Conservation (phyloP, 2,329 filamentous ascomycete genomes). For the Xylaria sp. region DNA sequence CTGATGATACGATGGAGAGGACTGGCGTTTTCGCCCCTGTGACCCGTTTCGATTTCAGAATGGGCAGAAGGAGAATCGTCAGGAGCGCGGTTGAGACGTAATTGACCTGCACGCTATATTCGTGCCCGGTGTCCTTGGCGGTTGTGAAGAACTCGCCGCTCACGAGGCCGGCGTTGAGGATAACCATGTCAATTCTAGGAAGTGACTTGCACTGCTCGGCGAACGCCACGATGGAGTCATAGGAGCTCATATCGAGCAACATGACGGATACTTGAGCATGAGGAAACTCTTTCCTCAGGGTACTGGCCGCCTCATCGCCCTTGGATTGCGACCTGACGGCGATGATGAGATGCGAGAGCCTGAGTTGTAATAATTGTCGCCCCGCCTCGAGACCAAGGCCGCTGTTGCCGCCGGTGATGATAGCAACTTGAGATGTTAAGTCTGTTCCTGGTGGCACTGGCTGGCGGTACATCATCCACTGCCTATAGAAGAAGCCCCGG, state of each 20-base stretch:
- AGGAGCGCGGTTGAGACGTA: slow-evolving; percentile 52
- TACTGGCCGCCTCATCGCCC: slow-evolving; percentile 53
- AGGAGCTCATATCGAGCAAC: slow-evolving; percentile 57
- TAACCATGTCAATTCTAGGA: slow-evolving; percentile 55
- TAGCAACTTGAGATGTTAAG: slow-evolving; percentile 53
- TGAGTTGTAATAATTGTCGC: slow-evolving; percentile 53
- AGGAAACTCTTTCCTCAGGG: slow-evolving; percentile 48
- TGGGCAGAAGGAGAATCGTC: slow-evolving; percentile 49
- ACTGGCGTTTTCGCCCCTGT: slow-evolving; percentile 32
- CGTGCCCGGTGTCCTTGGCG: slow-evolving; percentile 51
- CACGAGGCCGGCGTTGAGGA: slow-evolving; percentile 58
- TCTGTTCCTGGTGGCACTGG: slow-evolving; percentile 38
- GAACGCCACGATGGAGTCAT: slow-evolving; percentile 57
- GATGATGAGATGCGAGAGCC: slow-evolving; percentile 55
- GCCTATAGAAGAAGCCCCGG: slow-evolving; percentile 55
- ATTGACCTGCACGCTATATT: slow-evolving; percentile 56
- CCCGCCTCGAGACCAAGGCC: slow-evolving; percentile 59
- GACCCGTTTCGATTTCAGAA: slow-evolving; percentile 39
- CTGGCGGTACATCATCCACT: slow-evolving; percentile 39
- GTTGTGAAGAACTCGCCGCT: slow-evolving; percentile 36
- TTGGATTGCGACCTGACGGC: slow-evolving; percentile 54
- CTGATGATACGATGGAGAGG: slow-evolving; percentile 48
- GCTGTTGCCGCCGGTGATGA: slow-evolving; percentile 59
- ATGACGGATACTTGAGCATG: slow-evolving; percentile 56
- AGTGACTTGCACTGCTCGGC: slow-evolving; percentile 50